Conservation (phyloP, 2,329 filamentous ascomycete species). For the Aspergillus sp. region DNA sequence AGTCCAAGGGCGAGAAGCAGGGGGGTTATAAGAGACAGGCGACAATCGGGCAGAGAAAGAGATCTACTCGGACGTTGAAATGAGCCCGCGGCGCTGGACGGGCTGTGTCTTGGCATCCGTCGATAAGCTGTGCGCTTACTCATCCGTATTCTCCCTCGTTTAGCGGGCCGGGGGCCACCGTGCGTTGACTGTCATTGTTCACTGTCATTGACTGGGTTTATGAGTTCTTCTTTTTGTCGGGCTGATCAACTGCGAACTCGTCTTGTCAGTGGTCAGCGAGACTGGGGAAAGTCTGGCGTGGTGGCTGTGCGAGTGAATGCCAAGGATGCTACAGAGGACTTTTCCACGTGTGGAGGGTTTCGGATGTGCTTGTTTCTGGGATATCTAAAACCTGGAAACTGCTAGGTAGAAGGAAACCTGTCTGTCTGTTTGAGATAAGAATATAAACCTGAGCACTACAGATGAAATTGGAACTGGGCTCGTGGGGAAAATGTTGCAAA, state of each 20-base stretch:
- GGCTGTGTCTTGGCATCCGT: slow-evolving; percentile 4
- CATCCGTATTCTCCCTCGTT: neutral
- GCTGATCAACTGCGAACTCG: neutral
- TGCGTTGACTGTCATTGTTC: no score
- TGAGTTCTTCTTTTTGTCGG: neutral
- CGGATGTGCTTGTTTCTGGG: neutral
- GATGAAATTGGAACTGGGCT: no score
- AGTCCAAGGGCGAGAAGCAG: neutral
- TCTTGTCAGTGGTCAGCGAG: neutral
- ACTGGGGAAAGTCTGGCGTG: neutral
- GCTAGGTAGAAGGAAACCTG: neutral
- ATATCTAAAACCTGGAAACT: neutral
- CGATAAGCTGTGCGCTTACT: slow-evolving; percentile 11
- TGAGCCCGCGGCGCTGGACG: slow-evolving; percentile 2
- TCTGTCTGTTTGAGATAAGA: no score
- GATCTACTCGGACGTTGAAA: neutral
- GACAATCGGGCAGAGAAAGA: slow-evolving; percentile 1
- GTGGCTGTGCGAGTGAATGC: neutral
- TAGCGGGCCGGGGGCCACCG: neutral
- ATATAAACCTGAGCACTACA: no score
- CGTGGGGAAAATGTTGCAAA: no score
- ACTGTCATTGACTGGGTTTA: no score
- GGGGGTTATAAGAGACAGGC: neutral
- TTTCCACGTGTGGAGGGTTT: neutral
- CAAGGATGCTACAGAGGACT: neutral